Base-by-base conservation (phyloP, 306 rosid genomes). In the Cucumis hystrix region DNA sequence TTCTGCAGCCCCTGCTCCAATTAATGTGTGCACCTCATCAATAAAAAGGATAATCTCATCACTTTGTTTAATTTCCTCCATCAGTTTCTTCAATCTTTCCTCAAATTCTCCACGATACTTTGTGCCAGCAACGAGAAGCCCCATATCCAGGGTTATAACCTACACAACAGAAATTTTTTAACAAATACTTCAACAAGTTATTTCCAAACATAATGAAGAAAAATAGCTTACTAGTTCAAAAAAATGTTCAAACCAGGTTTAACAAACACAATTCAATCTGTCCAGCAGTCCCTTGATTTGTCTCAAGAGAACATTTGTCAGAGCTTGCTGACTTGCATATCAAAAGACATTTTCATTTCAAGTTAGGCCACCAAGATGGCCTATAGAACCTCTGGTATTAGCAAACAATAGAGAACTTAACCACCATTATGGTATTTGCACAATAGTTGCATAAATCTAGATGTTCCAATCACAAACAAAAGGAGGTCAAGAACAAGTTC, bases 51-150 rank as follows among this genome's bases (percentile, higher is more conserved):
- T 94, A 63, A 92, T 92, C 81, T 94, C 98, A 57, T 92, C 98
- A 85, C 91, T 94, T 87, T 94, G 98, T 77, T 92, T 92, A 67
- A 94, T 89, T 89, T 94, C 98, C 85, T 94, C 98, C 97, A 94
- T 94, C 11, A 94, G 91, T 80, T 92, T 91, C 90, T 94, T 94
- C 61, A 94, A 75, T 63, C 98, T 89, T 83, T 94, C 98, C 85
- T 94, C 98, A 81, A 91, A 94, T 86, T 93, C 98, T 81, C 98
- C 98, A 90, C 98, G 98, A 77, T 93, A 93, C 84, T 93, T 93
- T 67, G 98, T 93, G 78, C 98, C 98, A 55, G 98, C 98, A 12
- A 93, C 98, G 49, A 93, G 97, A 74, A 93, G 94, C 73, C 98
- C 98, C 98, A 93, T 93, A 82, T 93, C 98, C 79, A 93, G 86